Conservation (phyloP, 768 basidiomycete genomes). For the Brasilioporus rufonigricans region DNA sequence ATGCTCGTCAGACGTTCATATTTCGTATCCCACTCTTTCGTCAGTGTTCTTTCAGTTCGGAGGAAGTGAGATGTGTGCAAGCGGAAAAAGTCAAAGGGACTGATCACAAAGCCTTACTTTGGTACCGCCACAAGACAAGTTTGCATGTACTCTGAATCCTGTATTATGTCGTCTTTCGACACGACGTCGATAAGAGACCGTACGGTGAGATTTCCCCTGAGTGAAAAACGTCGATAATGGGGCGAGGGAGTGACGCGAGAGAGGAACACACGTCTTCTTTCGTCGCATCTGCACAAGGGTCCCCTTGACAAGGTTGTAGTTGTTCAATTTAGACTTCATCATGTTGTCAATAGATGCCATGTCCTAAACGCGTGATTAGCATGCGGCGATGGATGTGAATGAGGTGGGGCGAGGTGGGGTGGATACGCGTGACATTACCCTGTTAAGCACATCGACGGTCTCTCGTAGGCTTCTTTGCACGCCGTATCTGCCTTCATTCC, state of each 20-base stretch:
- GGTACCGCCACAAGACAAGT: slow-evolving; percentile 92
- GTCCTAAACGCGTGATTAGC: slow-evolving; percentile 51
- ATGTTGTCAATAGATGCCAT: slow-evolving; percentile 92
- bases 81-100: background rate
- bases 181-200: slow-evolving; percentile 85
- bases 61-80: slow-evolving; percentile 15
- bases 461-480: slow-evolving; percentile 79
- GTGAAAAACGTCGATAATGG: slow-evolving; percentile 4
- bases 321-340: slow-evolving; percentile 87
- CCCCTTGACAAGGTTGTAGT: slow-evolving; percentile 93
- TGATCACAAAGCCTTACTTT: slow-evolving; percentile 54
- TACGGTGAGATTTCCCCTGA: slow-evolving; percentile 92
- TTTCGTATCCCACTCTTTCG: slow-evolving; percentile 85
- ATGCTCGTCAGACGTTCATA: slow-evolving; percentile 87
- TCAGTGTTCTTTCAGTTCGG: slow-evolving; percentile 51
- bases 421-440: slow-evolving; percentile 47
- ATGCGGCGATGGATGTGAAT: slow-evolving; percentile 23
- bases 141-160: slow-evolving; percentile 92
- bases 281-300: slow-evolving; percentile 89
- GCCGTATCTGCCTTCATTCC: slow-evolving; percentile 93
- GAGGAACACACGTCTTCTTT: slow-evolving; percentile 74
- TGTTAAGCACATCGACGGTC: slow-evolving; percentile 79
- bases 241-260: background rate
- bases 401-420: slow-evolving; percentile 12
- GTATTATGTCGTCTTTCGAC: slow-evolving; percentile 73